Conservation (phyloP, 306 rosid species). For the Hippophae tibetana region DNA sequence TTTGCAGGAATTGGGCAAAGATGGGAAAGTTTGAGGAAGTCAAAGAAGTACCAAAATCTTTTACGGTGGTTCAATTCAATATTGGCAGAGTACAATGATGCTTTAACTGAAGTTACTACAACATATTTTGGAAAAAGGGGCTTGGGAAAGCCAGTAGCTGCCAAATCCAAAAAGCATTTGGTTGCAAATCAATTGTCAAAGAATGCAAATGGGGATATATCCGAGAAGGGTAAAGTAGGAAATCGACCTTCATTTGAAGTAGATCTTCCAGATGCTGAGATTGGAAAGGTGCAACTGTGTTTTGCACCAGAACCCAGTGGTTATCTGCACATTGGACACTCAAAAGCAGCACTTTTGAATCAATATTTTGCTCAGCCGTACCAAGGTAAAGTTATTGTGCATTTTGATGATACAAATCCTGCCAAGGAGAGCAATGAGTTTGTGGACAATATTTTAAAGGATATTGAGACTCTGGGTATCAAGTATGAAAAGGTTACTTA, state of each 20-base stretch:
- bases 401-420: conserved; percentile 96
- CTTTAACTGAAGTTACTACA: conserved; percentile 43
- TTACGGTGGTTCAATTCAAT: conserved; percentile 75
- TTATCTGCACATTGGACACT: conserved; percentile 94
- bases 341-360: conserved; percentile 89
- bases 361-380: conserved; percentile 77
- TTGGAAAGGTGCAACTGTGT: conserved; percentile 77
- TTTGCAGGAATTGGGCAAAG: conserved; percentile 68
- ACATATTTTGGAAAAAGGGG: conserved; percentile 53
- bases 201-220: conserved; percentile 31
- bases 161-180: conserved; percentile 35
- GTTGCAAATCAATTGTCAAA: conserved; percentile 24
- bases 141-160: conserved; percentile 36
- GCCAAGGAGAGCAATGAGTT: conserved; percentile 93
- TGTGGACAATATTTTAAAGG: conserved; percentile 77
- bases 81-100: conserved; percentile 36
- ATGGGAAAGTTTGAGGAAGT: conserved; percentile 93
- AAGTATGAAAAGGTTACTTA: conserved; percentile 55
- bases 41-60: conserved; percentile 73
- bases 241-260: conserved; percentile 42
- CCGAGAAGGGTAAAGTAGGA: conserved; percentile 38
- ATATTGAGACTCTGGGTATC: conserved; percentile 75
- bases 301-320: conserved; percentile 99
- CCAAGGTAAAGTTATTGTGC: conserved; percentile 56
- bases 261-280: conserved; percentile 87